phyloP scores from a whole-genome alignment of 192 early-diverging fungal species.

The Backusella sp. region DNA sequence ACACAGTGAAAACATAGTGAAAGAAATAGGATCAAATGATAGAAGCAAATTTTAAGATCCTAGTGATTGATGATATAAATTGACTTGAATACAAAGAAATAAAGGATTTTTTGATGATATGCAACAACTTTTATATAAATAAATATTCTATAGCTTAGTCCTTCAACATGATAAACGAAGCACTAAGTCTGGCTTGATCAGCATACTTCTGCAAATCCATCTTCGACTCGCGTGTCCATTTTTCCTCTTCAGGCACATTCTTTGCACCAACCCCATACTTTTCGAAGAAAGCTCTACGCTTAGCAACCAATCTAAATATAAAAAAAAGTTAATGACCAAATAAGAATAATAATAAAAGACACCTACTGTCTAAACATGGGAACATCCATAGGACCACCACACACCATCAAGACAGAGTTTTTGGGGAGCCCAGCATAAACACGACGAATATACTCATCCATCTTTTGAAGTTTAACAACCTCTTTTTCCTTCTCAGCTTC shows the following conservation, averaged over 20 bases:
- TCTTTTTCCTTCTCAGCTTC: constrained; percentile 11
- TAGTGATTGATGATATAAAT: no score
- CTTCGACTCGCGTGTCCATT: constrained; percentile 6
- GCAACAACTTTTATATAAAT: no score
- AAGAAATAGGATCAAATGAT: no score
- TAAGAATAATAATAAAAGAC: neutral
- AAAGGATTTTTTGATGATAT: no score
- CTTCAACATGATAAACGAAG: neutral
- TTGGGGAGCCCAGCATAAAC: constrained; percentile 35
- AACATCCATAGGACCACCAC: constrained; percentile 41
- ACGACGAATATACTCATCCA: constrained; percentile 35
- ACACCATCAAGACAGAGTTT: constrained; percentile 37
- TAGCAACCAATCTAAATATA: constrained; percentile 19
- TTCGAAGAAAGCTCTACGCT: constrained; percentile 33
- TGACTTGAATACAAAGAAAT: no score
- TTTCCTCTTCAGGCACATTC: constrained; percentile 32
- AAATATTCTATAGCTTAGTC: neutral
- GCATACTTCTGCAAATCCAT: constrained; percentile 9
- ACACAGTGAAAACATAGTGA: no score
- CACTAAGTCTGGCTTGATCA: neutral
- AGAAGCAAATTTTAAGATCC: no score
- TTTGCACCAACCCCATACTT: constrained; percentile 23
- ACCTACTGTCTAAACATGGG: constrained; percentile 29
- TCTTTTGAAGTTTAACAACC: constrained; percentile 22
- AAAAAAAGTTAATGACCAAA: neutral